Base-by-base conservation (phyloP, 2,329 filamentous ascomycete genomes). In the Diplodia corticola region DNA sequence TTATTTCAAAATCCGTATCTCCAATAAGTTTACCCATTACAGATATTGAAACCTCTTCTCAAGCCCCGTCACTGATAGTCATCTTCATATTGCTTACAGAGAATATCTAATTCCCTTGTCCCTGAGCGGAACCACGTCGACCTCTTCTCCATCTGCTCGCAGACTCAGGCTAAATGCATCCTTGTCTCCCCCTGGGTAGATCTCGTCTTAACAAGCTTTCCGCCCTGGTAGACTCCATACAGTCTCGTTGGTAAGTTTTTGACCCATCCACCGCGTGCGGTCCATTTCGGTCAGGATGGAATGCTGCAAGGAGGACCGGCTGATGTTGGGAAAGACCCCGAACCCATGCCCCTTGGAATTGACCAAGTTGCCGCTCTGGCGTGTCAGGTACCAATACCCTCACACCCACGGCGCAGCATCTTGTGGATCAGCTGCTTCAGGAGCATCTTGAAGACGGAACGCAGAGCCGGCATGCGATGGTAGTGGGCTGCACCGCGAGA, bases 311-410 rank as follows among this genome's bases (percentile, higher is more conserved):
- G 67, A 72, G 7, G 69, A 66, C 6, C 69, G 73, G 24, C 70
- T 70, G 66, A 81, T 81, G 1, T n/a, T n/a, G 30, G 59, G 67
- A 77, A 81, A 5, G 33, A 35, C 17, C 37, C 51, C 10, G 51
- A 30, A 5, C 51, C 51, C 12, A 55, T 35, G 26, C 51, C 51
- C 51, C 66, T n/a, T n/a, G n/a, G n/a, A n/a, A n/a, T 81, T 76
- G 1, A 76, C 68, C 2, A 59, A 28, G 3, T 69, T 73, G 0
- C 79, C 79, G 1, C 73, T 72, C 26, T 77, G 75, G 28, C 72
- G 75, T 2, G 77, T 77, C n/a, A 73, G 69, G 68, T 77, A 81
- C 80, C 79, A 81, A 67, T 81, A 81, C 1, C 73, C 74, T 78
- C 79, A 82, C 1, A 81, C 79, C 15, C 77, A 5, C 74, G 70